These are phyloP conservation scores for Paraleonurus japonicus DNA, from an alignment of 257 asterid species.

Conservation along the genomic window DNA sequence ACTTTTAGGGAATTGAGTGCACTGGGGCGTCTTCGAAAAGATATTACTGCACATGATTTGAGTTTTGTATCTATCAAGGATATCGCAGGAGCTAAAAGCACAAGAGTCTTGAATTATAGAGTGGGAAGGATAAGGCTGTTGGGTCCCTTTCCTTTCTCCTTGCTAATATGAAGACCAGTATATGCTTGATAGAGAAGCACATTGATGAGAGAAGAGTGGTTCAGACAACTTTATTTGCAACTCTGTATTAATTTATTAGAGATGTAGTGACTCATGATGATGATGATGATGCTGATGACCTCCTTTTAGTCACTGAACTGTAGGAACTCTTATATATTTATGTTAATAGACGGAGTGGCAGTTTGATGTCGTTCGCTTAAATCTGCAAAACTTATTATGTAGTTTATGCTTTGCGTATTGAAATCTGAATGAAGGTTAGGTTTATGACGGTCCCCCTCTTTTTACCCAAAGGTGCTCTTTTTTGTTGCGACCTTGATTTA, in stretches of 20 bases:
- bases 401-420: not conserved
- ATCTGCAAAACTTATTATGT: not conserved
- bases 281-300: no score
- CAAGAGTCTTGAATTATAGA: slow-evolving; percentile 17
- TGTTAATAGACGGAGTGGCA: not conserved
- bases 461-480: no score
- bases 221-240: not conserved
- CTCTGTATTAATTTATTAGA: not conserved
- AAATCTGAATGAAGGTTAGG: not conserved
- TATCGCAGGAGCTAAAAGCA: slow-evolving; percentile 27
- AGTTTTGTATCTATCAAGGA: slow-evolving; percentile 47
- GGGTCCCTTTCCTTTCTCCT: not conserved
- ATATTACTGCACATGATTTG: slow-evolving; percentile 35
- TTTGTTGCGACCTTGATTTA: not conserved
- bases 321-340: not conserved
- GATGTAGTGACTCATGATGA: not conserved
- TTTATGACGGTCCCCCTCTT: no score
- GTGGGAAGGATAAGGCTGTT: slow-evolving; percentile 4
- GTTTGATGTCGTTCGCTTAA: not conserved
- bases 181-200: not conserved
- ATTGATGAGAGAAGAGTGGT: not conserved
- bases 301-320: not conserved
- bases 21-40: slow-evolving; percentile 18
- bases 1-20: slow-evolving; percentile 47
- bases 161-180: no score